These are phyloP conservation scores for Glycine latifolia DNA, from an alignment of 306 rosid species.

Conservation along the genomic window DNA sequence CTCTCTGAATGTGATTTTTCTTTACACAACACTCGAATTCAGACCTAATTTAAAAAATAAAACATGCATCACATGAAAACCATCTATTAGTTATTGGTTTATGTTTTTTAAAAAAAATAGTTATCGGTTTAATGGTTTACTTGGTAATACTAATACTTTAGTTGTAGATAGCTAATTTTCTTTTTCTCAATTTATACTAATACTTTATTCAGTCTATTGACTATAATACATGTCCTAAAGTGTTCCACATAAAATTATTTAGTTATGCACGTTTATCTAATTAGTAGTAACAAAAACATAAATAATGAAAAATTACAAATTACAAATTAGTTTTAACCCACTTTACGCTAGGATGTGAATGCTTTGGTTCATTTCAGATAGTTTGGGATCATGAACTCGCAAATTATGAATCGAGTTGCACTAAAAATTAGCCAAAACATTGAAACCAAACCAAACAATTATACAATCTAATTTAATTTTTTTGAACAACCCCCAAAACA, in stretches of 20 bases:
- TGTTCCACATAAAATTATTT: no score
- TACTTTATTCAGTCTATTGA: no score
- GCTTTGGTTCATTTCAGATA: background rate
- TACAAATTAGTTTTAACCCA: background rate
- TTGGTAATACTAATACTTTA: background rate
- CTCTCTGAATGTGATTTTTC: no score
- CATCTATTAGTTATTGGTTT: no score
- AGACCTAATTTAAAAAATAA: no score
- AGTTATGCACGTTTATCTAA: background rate
- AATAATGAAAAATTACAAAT: background rate
- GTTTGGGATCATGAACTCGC: background rate
- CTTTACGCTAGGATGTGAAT: background rate
- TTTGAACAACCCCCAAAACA: background rate
- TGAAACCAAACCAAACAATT: background rate
- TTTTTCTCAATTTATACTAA: no score
- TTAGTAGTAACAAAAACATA: background rate
- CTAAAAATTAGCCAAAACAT: no score
- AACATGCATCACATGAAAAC: no score
- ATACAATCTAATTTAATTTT: background rate
- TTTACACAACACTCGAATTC: no score
- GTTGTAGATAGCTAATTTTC: background rate
- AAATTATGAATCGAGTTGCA: background rate
- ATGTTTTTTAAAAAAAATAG: no score
- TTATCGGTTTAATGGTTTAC: no score
- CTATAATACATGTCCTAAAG: background rate